Evolutionary conservation across 129 eudicot genomes (phyloP).

Genomic region (Kitagawia praeruptora): DNA sequence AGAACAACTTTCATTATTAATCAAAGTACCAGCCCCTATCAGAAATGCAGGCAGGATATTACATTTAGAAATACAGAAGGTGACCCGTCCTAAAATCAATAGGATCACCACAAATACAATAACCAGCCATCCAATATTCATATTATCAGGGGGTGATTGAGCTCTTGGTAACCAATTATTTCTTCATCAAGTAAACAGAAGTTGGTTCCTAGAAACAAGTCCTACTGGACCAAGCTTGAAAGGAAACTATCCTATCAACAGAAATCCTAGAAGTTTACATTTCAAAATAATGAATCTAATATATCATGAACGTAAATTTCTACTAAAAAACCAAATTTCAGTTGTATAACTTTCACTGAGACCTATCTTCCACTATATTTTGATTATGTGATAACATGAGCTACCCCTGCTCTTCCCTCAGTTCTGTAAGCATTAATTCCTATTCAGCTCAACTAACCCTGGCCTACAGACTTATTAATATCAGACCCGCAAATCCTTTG

Average conservation of each 20-base stretch:
- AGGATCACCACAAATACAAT: not conserved
- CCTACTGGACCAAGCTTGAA: not conserved
- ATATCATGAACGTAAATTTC: too few species aligned
- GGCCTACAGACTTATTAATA: too few species aligned
- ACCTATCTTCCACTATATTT: too few species aligned
- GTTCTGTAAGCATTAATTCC: too few species aligned
- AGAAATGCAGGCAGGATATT: not conserved
- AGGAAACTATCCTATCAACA: not conserved
- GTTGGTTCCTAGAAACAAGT: not conserved
- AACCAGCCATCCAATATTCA: not conserved
- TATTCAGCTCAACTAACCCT: too few species aligned
- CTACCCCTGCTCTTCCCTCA: too few species aligned
- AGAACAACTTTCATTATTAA: not conserved
- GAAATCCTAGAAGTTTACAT: not conserved
- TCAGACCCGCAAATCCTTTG: too few species aligned
- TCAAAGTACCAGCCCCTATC: not conserved
- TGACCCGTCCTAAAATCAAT: not conserved
- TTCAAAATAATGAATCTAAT: not conserved
- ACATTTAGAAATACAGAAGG: not conserved
- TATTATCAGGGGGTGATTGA: not conserved
- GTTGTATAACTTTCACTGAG: too few species aligned
- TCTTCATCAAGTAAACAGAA: not conserved
- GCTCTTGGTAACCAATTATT: not conserved
- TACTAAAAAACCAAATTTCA: too few species aligned
- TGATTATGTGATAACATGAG: too few species aligned